phyloP scores from a whole-genome alignment of 2,329 filamentous ascomycete genomes.

The Penicillium sp. region DNA sequence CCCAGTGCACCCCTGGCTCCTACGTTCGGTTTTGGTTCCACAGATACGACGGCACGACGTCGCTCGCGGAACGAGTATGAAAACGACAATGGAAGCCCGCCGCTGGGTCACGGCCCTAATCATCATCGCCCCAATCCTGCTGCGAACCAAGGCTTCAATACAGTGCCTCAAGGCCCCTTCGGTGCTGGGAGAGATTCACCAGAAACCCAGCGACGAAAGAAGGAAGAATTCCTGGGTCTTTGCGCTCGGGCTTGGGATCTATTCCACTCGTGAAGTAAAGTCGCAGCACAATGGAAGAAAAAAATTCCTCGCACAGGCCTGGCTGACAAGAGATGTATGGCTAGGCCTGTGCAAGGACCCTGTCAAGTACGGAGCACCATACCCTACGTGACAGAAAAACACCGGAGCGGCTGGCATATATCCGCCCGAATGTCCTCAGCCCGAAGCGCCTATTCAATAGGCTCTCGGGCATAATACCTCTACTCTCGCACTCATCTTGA shows the following conservation, averaged over 20 bases:
- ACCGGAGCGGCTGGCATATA: background rate
- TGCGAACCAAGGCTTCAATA: constrained; percentile 22
- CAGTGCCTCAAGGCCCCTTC: constrained; percentile 65
- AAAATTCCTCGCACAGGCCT: background rate
- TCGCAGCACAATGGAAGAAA: background rate
- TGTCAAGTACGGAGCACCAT: background rate
- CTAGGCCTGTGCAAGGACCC: background rate
- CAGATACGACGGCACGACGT: constrained; percentile 54
- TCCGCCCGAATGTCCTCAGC: background rate
- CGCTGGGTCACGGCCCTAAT: constrained; percentile 71
- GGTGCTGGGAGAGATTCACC: constrained; percentile 79
- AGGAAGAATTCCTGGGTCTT: constrained; percentile 83
- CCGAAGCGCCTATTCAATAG: background rate
- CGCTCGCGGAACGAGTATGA: constrained; percentile 89
- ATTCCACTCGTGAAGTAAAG: constrained; percentile 71
- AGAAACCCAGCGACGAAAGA: constrained; percentile 79
- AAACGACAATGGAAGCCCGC: constrained; percentile 78
- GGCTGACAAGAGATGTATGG: background rate
- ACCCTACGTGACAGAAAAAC: background rate
- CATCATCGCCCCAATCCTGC: constrained; percentile 40
- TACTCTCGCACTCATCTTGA: constrained; percentile 9
- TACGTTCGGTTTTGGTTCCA: constrained; percentile 40
- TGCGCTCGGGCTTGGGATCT: constrained; percentile 94
- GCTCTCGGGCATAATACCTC: background rate
- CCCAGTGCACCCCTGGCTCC: constrained; percentile 60